Conservation (phyloP, 768 basidiomycete genomes). For the Favolaschia claudopus region DNA sequence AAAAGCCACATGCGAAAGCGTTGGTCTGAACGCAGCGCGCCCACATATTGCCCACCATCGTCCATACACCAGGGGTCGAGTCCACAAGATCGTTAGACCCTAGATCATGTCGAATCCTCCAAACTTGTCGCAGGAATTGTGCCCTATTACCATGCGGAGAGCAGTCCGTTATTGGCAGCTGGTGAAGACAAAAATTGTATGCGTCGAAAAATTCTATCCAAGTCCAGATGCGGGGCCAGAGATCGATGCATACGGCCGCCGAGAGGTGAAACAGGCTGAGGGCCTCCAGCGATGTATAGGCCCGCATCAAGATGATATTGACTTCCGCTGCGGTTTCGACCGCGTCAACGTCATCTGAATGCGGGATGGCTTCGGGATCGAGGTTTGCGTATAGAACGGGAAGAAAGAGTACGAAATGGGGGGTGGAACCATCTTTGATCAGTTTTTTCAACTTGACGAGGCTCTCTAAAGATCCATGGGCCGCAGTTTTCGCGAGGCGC, state of each 20-base stretch:
- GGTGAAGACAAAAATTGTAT: background rate
- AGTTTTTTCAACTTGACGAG: background rate
- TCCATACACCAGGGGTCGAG: conserved; percentile 7
- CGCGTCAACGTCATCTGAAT: conserved; percentile 1
- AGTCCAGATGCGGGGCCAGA: conserved; percentile 2
- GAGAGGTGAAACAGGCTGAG: background rate
- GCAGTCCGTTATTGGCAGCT: too few relatives aligned
- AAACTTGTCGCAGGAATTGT: background rate
- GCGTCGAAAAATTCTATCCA: conserved; percentile 3
- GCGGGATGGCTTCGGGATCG: background rate
- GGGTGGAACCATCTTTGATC: background rate
- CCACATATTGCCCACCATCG: conserved; percentile 6
- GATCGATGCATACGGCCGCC: background rate
- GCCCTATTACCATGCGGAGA: background rate
- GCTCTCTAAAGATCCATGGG: conserved; percentile 1
- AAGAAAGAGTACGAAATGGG: background rate
- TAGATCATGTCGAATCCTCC: background rate
- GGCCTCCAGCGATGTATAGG: background rate
- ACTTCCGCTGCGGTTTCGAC: background rate
- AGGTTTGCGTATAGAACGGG: conserved; percentile 9
- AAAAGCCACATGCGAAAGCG: background rate
- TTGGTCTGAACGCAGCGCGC: background rate
- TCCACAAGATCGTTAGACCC: background rate
- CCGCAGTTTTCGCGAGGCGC: conserved; percentile 8
- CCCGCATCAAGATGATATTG: background rate